Percentiles rank a stretch among this genome's conserved stretches.
phyloP scores from a whole-genome alignment of 352 stramenopile genomes.

The Proteromonas lacertae region DNA sequence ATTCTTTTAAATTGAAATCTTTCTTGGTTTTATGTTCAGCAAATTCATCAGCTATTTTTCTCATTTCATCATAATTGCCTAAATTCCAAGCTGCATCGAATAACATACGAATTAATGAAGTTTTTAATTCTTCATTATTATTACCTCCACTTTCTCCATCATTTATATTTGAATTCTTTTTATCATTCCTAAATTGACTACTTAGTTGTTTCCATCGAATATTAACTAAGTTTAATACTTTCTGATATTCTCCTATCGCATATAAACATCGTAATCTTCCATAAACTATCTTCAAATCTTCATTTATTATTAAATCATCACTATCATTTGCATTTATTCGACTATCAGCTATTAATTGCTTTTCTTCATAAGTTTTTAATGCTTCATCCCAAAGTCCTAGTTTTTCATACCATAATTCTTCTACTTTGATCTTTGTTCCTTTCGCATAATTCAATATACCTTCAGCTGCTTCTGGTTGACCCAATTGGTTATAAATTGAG shows the following conservation, averaged over 20 bases:
- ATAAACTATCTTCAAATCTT: constrained; percentile 57
- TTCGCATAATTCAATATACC: constrained; percentile 62
- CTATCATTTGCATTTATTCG: not conserved
- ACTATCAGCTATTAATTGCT: constrained; percentile 9
- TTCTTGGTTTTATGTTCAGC: too few species aligned
- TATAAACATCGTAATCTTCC: constrained; percentile 88
- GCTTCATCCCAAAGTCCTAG: constrained; percentile 81
- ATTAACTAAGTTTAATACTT: constrained; percentile 43
- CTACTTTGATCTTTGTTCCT: constrained; percentile 6
- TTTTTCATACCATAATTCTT: constrained; percentile 84
- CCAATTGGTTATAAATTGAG: constrained; percentile 91
- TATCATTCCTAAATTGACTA: not conserved
- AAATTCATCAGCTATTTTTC: too few species aligned
- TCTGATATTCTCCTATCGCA: constrained; percentile 66
- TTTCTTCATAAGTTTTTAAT: constrained; percentile 55
- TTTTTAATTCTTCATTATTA: too few species aligned
- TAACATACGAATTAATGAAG: too few species aligned
- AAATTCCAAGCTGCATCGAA: constrained; percentile 30
- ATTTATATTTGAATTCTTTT: too few species aligned
- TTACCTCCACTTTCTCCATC: too few species aligned
- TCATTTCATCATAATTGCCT: constrained; percentile 36
- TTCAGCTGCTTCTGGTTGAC: constrained; percentile 62
- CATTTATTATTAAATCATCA: constrained; percentile 18
- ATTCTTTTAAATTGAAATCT: too few species aligned
- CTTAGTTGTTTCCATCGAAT: constrained; percentile 17